These are phyloP conservation scores for Mycena metata DNA, from an alignment of 768 basidiomycete species.

Conservation along the genomic window DNA sequence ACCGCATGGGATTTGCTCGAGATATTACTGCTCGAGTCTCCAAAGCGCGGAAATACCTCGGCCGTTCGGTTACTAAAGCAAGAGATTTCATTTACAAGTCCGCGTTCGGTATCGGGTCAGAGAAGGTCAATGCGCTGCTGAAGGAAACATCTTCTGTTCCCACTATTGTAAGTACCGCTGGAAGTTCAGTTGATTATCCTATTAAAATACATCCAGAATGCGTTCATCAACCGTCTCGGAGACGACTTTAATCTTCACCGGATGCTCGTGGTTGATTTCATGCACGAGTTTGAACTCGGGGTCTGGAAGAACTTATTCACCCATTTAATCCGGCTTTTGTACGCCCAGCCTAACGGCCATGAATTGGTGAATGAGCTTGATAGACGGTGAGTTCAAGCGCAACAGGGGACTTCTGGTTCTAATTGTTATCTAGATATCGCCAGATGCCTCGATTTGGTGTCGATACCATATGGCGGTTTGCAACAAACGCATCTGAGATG, in stretches of 20 bases:
- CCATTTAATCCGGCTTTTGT: slow-evolving; percentile 52
- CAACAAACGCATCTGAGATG: slow-evolving; percentile 42
- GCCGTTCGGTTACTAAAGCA: not conserved
- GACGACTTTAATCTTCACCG: slow-evolving; percentile 43
- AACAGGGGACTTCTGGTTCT: not conserved
- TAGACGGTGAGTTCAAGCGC: slow-evolving; percentile 33
- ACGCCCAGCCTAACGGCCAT: slow-evolving; percentile 36
- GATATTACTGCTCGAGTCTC: slow-evolving; percentile 10
- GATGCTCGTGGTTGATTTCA: slow-evolving; percentile 49
- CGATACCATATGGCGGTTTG: slow-evolving; percentile 43
- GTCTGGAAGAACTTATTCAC: slow-evolving; percentile 52
- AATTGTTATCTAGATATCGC: too few species aligned
- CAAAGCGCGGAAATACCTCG: slow-evolving; percentile 3
- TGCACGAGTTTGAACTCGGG: slow-evolving; percentile 57
- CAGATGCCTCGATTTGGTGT: too few species aligned
- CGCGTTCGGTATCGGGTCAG: not conserved
- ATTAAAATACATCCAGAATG: too few species aligned
- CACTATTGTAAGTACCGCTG: not conserved
- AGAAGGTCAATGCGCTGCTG: slow-evolving; percentile 11
- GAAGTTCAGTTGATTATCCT: too few species aligned
- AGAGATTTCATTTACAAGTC: slow-evolving; percentile 8
- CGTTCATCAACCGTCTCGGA: slow-evolving; percentile 46
- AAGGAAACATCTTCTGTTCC: slow-evolving; percentile 26
- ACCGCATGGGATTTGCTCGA: slow-evolving; percentile 19
- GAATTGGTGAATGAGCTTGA: slow-evolving; percentile 42